Conservation (phyloP, 148 eudicot genomes). For the Fallopia convolvulus region DNA sequence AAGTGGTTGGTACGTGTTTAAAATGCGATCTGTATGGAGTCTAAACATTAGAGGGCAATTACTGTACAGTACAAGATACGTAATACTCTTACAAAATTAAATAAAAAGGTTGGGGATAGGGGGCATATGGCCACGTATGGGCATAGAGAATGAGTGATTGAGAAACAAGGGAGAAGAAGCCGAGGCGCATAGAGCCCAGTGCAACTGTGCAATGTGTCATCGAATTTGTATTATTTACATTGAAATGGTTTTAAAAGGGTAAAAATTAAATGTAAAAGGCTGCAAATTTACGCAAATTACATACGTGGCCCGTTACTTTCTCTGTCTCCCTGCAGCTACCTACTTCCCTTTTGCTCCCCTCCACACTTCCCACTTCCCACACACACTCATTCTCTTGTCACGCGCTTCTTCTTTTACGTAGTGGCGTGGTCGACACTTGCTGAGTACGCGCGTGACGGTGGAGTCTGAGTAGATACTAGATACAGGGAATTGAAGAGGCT, state of each 20-base stretch:
- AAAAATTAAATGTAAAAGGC: not conserved
- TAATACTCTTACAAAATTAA: too few relatives aligned
- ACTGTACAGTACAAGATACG: too few relatives aligned
- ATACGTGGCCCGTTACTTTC: not conserved
- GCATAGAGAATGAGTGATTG: not conserved
- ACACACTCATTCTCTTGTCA: not conserved
- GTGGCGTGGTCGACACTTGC: not conserved
- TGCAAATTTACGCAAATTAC: not conserved
- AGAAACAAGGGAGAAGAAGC: not conserved
- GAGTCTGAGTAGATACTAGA: not conserved
- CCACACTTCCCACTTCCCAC: not conserved
- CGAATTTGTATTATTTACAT: not conserved
- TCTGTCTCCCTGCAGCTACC: not conserved
- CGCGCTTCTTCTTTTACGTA: not conserved
- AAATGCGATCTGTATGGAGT: too few relatives aligned
- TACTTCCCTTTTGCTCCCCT: constrained; percentile 1
- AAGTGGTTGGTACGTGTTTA: too few relatives aligned
- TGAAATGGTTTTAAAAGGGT: not conserved
- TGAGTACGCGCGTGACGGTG: not conserved
- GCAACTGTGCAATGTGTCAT: not conserved
- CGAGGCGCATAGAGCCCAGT: constrained; percentile 10
- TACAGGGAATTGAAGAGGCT: not conserved
- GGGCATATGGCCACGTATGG: not conserved
- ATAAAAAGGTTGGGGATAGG: not conserved
- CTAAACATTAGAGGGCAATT: too few relatives aligned